Conservation (phyloP, 2,329 filamentous ascomycete genomes). For the Elsinoe perseae region DNA sequence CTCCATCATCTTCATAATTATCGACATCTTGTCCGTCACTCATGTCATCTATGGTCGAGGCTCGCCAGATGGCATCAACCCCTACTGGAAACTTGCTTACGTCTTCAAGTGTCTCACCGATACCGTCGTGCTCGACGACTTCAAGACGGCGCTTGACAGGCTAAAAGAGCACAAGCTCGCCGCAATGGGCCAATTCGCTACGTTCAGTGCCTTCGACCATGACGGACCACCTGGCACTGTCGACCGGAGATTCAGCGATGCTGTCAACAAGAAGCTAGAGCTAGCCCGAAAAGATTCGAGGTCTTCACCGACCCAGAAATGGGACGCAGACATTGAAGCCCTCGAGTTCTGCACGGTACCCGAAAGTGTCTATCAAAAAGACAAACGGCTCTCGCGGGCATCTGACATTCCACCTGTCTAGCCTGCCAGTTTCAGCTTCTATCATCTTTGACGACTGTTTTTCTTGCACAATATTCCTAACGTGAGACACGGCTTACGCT, state of each 20-base stretch:
- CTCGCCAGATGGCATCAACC: slow-evolving; percentile 50
- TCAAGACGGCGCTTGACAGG: slow-evolving; percentile 51
- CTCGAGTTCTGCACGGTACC: slow-evolving; percentile 9
- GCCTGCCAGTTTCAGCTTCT: not conserved
- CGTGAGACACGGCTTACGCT: not conserved
- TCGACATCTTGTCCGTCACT: slow-evolving; percentile 55
- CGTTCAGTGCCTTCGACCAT: slow-evolving; percentile 11
- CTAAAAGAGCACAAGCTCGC: slow-evolving; percentile 40
- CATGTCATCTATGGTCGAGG: slow-evolving; percentile 26
- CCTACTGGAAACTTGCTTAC: slow-evolving; percentile 58
- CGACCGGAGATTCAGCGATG: slow-evolving; percentile 9
- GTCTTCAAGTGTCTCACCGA: slow-evolving; percentile 62
- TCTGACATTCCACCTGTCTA: not conserved
- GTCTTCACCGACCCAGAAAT: not conserved
- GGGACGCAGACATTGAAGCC: slow-evolving; percentile 3
- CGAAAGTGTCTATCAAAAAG: slow-evolving; percentile 8
- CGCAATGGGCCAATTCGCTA: slow-evolving; percentile 19
- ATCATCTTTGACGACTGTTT: not conserved
- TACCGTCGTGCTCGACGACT: slow-evolving; percentile 59
- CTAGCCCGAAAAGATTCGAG: slow-evolving; percentile 1
- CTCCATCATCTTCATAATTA: slow-evolving; percentile 52
- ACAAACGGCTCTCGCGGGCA: not conserved
- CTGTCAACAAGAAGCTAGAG: slow-evolving; percentile 8
- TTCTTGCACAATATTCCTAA: not conserved
- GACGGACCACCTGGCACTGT: not conserved